Evolutionary conservation across 2,329 filamentous ascomycete genomes (phyloP).

Genomic region (Bipolaris sorokiniana): DNA sequence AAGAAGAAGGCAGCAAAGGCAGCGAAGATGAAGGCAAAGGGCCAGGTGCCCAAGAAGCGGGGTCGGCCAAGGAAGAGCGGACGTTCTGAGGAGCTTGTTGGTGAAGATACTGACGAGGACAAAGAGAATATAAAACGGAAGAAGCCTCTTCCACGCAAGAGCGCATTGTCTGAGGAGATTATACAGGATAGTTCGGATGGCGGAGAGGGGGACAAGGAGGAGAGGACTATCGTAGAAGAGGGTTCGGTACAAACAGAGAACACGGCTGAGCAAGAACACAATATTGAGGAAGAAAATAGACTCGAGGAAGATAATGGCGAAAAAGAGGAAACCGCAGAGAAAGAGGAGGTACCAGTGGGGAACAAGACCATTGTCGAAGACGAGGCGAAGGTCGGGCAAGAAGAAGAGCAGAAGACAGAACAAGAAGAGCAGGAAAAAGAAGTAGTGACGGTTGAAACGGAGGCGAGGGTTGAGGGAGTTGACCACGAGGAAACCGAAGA

Average conservation of each 20-base stretch:
- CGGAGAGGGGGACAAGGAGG: constrained; percentile 2
- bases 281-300: background rate
- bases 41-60: constrained; percentile 23
- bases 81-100: constrained; percentile 25
- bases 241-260: background rate
- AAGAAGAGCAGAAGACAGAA: background rate
- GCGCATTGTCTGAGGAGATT: constrained; percentile 27
- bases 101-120: constrained; percentile 20
- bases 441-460: background rate
- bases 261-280: constrained; percentile 1
- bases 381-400: background rate
- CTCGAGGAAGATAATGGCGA: background rate
- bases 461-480: background rate
- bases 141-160: constrained; percentile 24
- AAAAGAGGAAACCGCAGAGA: background rate
- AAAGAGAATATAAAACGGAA: constrained; percentile 18
- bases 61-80: constrained; percentile 31
- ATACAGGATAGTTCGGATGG: constrained; percentile 22
- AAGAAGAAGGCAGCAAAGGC: constrained; percentile 30
- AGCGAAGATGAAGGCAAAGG: constrained; percentile 22
- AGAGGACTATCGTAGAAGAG: background rate
- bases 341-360: background rate
- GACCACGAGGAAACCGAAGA: background rate
- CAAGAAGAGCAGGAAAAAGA: constrained; percentile 1
- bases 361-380: background rate